Evolutionary conservation across 352 stramenopile species (phyloP).

Genomic region (Thalassiosira exigua): DNA sequence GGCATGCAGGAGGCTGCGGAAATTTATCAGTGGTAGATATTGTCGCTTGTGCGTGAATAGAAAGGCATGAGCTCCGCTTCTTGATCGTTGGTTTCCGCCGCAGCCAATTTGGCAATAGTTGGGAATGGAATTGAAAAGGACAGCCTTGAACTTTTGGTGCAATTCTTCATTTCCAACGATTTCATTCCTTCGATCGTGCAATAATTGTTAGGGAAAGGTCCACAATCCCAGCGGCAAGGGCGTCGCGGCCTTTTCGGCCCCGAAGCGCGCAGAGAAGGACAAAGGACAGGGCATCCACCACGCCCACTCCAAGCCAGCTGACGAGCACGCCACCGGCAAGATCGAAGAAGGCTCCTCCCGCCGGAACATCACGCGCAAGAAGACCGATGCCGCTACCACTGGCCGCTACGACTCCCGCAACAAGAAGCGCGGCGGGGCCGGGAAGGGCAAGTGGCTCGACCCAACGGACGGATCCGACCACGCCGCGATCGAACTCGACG

Average conservation of each 20-base stretch:
- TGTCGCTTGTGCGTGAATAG: too few species aligned
- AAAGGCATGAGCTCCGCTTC: too few species aligned
- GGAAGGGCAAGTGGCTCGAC: conserved; percentile 31
- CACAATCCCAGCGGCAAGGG: conserved; percentile 79
- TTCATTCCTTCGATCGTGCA: background rate
- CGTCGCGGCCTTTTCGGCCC: conserved; percentile 63
- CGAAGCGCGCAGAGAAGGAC: background rate
- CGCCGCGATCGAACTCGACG: conserved; percentile 75
- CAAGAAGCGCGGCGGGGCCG: conserved; percentile 78
- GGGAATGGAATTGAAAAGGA: too few species aligned
- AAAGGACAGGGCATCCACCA: conserved; percentile 1
- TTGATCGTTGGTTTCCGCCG: too few species aligned
- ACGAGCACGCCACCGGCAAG: conserved; percentile 67
- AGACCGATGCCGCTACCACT: conserved; percentile 58
- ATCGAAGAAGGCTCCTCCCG: conserved; percentile 67
- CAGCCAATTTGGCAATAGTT: too few species aligned
- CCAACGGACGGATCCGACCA: conserved; percentile 52
- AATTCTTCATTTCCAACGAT: background rate
- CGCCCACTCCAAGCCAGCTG: conserved; percentile 3
- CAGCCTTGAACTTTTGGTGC: too few species aligned
- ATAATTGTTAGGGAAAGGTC: conserved; percentile 69
- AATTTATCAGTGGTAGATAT: too few species aligned
- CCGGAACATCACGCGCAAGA: conserved; percentile 83
- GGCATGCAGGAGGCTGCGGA: too few species aligned
- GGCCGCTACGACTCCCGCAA: conserved; percentile 61